Conservation (phyloP, 2,329 filamentous ascomycete species). For the Lecanicillium sp. region DNA sequence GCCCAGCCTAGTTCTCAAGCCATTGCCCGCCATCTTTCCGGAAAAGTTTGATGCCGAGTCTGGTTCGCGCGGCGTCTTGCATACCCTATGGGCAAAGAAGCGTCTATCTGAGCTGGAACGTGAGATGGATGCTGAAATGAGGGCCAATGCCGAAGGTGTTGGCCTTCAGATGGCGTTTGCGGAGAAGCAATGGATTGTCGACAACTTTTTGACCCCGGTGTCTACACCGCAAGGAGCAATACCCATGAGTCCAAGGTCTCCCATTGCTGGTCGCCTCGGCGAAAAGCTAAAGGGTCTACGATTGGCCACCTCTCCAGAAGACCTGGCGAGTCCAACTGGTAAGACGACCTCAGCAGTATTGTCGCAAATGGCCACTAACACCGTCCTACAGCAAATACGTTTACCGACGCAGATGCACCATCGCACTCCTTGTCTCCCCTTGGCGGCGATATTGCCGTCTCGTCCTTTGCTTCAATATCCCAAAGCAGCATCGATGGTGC, state of each 20-base stretch:
- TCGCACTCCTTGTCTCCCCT: conserved; percentile 23
- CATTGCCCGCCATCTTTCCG: conserved; percentile 80
- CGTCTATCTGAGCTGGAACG: conserved; percentile 65
- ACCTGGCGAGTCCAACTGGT: conserved; percentile 47
- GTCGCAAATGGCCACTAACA: conserved; percentile 7
- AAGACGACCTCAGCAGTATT: conserved; percentile 19
- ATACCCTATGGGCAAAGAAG: conserved; percentile 86
- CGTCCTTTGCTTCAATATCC: conserved; percentile 25
- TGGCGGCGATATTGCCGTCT: conserved; percentile 25
- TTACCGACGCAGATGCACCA: conserved; percentile 24
- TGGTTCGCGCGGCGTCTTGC: conserved; percentile 73
- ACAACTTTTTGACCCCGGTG: conserved; percentile 51
- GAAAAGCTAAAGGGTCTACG: conserved; percentile 77
- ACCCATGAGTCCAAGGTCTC: conserved; percentile 54
- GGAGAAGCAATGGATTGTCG: conserved; percentile 78
- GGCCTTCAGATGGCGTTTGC: conserved; percentile 76
- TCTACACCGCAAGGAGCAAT: conserved; percentile 10
- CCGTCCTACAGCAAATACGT: conserved; percentile 23
- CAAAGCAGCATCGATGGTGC: conserved; percentile 20
- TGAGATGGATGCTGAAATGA: conserved; percentile 70
- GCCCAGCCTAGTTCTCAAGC: conserved; percentile 55
- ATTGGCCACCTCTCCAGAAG: conserved; percentile 63
- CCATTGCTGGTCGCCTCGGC: conserved; percentile 60
- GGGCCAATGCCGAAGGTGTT: conserved; percentile 70
- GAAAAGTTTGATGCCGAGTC: conserved; percentile 63